Percentiles rank a stretch among this genome's conserved stretches.
Conservation (phyloP, 106 monocot genomes). For the Platanthera zijinensis region DNA sequence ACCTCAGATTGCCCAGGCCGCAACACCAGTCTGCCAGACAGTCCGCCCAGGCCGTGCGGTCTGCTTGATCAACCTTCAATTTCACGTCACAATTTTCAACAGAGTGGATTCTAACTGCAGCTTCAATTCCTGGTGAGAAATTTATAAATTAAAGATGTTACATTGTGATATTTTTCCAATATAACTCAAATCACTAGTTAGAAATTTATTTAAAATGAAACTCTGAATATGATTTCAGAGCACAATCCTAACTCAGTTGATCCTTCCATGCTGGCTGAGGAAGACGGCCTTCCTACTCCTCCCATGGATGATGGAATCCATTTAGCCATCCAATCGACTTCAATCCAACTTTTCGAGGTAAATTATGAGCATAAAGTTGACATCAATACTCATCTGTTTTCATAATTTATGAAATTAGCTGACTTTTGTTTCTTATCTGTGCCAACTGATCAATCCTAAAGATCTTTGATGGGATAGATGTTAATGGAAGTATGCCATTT, state of each 20-base stretch:
- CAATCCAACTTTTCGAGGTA: slow-evolving; percentile 78
- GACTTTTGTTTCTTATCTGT: slow-evolving; percentile 5
- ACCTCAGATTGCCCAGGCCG: too few species aligned
- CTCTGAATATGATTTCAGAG: slow-evolving; percentile 19
- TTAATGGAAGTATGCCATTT: slow-evolving; percentile 82
- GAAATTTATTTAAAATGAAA: not conserved
- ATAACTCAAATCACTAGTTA: not conserved
- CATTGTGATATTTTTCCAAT: not conserved
- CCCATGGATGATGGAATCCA: slow-evolving; percentile 81
- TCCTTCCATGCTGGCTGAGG: slow-evolving; percentile 34
- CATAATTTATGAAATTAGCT: slow-evolving; percentile 2
- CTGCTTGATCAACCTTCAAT: too few species aligned
- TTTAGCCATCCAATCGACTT: slow-evolving; percentile 39
- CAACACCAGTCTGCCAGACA: too few species aligned
- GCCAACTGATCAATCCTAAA: slow-evolving; percentile 13
- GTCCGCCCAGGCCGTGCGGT: too few species aligned
- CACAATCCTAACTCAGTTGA: slow-evolving; percentile 49
- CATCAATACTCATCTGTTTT: not conserved
- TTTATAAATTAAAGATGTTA: not conserved
- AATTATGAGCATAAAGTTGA: not conserved
- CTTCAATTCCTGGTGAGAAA: slow-evolving; percentile 8
- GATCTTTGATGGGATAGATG: slow-evolving; percentile 95
- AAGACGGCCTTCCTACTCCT: slow-evolving; percentile 75
- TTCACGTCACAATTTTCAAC: too few species aligned
- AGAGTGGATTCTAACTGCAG: slow-evolving; percentile 47